Evolutionary conservation across 2,329 filamentous ascomycete genomes (phyloP).

Genomic region (Arthrinium puccinioides): DNA sequence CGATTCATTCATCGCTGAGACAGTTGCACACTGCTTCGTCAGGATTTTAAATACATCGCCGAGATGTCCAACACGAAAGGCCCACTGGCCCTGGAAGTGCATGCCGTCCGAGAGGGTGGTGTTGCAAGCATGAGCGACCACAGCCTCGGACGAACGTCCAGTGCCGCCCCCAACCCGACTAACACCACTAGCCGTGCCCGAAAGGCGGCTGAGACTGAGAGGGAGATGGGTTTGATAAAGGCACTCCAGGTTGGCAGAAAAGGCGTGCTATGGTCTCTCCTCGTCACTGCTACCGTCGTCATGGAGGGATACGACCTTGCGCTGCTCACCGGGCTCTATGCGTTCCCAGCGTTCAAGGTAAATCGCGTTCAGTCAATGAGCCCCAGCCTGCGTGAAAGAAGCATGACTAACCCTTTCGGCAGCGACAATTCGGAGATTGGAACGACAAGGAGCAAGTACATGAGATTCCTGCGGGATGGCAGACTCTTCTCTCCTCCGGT

Average conservation of each 20-base stretch:
- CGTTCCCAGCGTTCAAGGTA: slow-evolving; percentile 7
- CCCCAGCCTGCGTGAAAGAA: neutral
- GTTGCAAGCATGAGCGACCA: neutral
- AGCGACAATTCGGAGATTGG: slow-evolving; percentile 17
- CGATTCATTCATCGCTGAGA: neutral
- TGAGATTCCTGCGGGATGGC: slow-evolving; percentile 33
- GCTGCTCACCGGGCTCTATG: slow-evolving; percentile 14
- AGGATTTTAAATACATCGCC: no score
- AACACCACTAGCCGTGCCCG: slow-evolving; percentile 1
- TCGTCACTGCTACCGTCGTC: slow-evolving; percentile 14
- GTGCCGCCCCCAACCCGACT: neutral
- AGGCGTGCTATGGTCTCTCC: slow-evolving; percentile 14
- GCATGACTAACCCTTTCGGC: neutral
- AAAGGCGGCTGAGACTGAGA: slow-evolving; percentile 6
- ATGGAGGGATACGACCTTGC: slow-evolving; percentile 24
- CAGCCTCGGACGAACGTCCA: neutral
- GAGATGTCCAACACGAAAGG: neutral
- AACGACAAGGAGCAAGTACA: slow-evolving; percentile 19
- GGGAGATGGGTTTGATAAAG: slow-evolving; percentile 5
- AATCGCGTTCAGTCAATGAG: neutral
- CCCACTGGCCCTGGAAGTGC: neutral
- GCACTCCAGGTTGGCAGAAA: slow-evolving; percentile 6
- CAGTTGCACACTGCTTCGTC: neutral
- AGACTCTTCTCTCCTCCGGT: slow-evolving; percentile 31
- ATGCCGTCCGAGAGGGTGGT: no score